A percentile compares a stretch with the other conserved stretches of the same genome.
phyloP scores from a whole-genome alignment of 345 rosid species.

The Brassica juncea region DNA sequence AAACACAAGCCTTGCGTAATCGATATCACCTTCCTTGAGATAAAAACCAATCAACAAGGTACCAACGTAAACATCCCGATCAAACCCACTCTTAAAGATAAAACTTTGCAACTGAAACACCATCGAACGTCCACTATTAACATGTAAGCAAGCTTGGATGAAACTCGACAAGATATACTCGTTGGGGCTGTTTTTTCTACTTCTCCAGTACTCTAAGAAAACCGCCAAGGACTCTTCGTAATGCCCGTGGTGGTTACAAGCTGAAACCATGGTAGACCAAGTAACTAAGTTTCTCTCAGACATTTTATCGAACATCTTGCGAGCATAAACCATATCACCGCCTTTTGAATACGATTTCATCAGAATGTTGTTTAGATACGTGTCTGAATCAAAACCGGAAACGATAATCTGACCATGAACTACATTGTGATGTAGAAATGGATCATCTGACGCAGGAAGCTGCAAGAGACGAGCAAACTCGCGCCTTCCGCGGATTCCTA shows the following conservation, averaged over 20 bases:
- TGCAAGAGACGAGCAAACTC: constrained; percentile 51
- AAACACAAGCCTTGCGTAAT: constrained; percentile 62
- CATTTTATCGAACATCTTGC: constrained; percentile 60
- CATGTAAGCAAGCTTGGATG: constrained; percentile 53
- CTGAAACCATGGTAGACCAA: constrained; percentile 78
- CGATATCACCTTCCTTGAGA: constrained; percentile 49
- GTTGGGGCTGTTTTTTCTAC: constrained; percentile 44
- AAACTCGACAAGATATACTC: constrained; percentile 73
- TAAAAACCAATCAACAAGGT: constrained; percentile 64
- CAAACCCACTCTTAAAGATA: constrained; percentile 58
- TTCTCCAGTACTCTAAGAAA: constrained; percentile 53
- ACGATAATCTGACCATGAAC: constrained; percentile 53
- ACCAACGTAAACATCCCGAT: constrained; percentile 64
- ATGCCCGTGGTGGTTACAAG: constrained; percentile 51
- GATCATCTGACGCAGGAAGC: constrained; percentile 31
- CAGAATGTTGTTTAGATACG: constrained; percentile 52
- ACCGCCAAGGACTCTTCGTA: constrained; percentile 46
- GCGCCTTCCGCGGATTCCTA: constrained; percentile 32
- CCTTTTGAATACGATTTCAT: constrained; percentile 37
- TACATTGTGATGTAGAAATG: constrained; percentile 33
- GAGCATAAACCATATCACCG: constrained; percentile 38
- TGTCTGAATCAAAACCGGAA: constrained; percentile 47
- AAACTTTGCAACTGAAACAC: constrained; percentile 62
- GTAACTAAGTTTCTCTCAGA: constrained; percentile 58
- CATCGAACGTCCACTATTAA: constrained; percentile 20